Evolutionary conservation across 805 yeast species (phyloP).

Genomic region (Clavispora phyllophila): DNA sequence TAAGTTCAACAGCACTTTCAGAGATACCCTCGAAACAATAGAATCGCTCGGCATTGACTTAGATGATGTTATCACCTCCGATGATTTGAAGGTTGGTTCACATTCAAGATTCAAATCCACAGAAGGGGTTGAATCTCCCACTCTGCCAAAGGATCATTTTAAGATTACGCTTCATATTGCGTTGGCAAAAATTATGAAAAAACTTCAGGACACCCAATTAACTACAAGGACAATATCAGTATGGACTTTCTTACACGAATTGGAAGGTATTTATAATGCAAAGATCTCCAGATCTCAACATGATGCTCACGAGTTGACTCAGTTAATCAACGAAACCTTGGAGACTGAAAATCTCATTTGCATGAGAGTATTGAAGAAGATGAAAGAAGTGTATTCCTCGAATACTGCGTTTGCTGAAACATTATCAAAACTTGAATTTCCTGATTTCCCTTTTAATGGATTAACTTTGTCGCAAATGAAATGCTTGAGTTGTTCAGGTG

Average conservation of each 20-base stretch:
- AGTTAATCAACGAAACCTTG: conserved; percentile 71
- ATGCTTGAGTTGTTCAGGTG: conserved; percentile 62
- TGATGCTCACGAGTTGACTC: conserved; percentile 92
- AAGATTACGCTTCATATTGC: conserved; percentile 54
- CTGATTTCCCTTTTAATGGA: conserved; percentile 74
- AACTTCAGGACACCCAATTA: conserved; percentile 59
- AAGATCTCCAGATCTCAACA: conserved; percentile 79
- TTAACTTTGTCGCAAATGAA: conserved; percentile 58
- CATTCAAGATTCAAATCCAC: conserved; percentile 9
- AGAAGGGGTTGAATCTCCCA: not conserved
- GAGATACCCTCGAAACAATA: conserved; percentile 17
- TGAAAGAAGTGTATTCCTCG: conserved; percentile 8
- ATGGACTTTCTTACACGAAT: conserved; percentile 69
- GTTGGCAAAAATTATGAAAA: conserved; percentile 45
- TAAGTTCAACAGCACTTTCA: conserved; percentile 27
- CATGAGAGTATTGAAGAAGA: conserved; percentile 24
- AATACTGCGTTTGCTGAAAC: conserved; percentile 1
- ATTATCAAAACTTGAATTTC: conserved; percentile 29
- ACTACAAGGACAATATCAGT: conserved; percentile 57
- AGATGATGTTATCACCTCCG: conserved; percentile 10
- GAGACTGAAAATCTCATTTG: conserved; percentile 55
- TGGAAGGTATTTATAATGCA: conserved; percentile 70
- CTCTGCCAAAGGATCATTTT: conserved; percentile 14
- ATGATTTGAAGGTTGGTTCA: conserved; percentile 14
- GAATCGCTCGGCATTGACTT: conserved; percentile 6